Conservation (phyloP, 306 rosid species). For the Ochetophila trinervis region DNA sequence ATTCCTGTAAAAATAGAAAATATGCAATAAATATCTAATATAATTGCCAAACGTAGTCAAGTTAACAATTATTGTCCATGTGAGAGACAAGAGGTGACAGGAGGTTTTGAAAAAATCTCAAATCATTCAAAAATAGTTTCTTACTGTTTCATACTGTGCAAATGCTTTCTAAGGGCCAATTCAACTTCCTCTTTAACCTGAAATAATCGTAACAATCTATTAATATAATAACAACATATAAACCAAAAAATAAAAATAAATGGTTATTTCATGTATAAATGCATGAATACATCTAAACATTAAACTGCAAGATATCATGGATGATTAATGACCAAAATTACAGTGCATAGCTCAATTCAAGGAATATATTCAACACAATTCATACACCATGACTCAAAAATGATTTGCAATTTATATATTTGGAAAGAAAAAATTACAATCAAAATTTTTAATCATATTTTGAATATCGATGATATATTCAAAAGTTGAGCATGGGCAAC, state of each 20-base stretch:
- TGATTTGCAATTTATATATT: too few relatives aligned
- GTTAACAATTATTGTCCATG: neutral
- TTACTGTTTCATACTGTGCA: slow-evolving; percentile 71
- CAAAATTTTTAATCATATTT: too few relatives aligned
- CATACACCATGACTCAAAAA: too few relatives aligned
- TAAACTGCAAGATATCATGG: neutral
- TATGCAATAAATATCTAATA: slow-evolving; percentile 11
- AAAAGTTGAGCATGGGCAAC: too few relatives aligned
- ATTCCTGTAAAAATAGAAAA: slow-evolving; percentile 48
- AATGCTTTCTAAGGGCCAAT: slow-evolving; percentile 70
- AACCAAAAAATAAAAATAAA: neutral
- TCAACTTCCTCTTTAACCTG: slow-evolving; percentile 99
- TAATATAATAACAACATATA: slow-evolving; percentile 7
- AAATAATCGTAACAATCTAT: slow-evolving; percentile 22
- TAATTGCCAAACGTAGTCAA: neutral
- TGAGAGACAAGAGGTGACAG: neutral
- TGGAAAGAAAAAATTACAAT: too few relatives aligned
- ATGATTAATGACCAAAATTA: neutral
- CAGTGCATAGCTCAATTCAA: neutral
- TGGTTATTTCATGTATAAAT: neutral
- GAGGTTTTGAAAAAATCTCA: neutral
- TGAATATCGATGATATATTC: too few relatives aligned
- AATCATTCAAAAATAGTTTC: slow-evolving; percentile 32
- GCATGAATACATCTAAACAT: neutral
- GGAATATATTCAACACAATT: neutral